phyloP scores from a whole-genome alignment of 139 green algal genomes.

The Penium margaritaceum region DNA sequence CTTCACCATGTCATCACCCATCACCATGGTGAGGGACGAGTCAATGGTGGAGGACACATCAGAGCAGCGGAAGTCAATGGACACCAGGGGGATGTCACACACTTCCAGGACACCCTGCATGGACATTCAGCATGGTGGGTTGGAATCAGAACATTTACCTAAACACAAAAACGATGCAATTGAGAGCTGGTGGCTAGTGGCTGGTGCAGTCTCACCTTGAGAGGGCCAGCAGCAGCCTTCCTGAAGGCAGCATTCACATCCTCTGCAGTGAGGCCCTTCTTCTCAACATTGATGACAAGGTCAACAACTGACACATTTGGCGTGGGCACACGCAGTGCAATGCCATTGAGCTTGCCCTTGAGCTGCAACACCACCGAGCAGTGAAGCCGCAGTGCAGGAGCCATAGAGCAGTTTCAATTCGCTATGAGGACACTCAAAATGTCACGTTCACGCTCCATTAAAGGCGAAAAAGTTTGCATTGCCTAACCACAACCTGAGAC shows the following conservation, averaged over 20 bases:
- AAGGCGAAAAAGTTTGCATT: background rate
- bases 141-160: too few species aligned
- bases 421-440: too few species aligned
- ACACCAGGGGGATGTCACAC: conserved; percentile 88
- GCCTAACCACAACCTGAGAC: too few species aligned
- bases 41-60: conserved; percentile 87
- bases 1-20: conserved; percentile 61
- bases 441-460: background rate
- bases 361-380: conserved; percentile 34
- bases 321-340: conserved; percentile 95
- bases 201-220: conserved; percentile 31
- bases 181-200: too few species aligned
- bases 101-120: conserved; percentile 87
- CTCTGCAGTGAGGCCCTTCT: conserved; percentile 98
- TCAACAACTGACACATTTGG: conserved; percentile 96
- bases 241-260: conserved; percentile 96
- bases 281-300: conserved; percentile 87
- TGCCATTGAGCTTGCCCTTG: conserved; percentile 64
- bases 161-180: too few species aligned
- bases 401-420: conserved; percentile 8
- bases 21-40: conserved; percentile 92
- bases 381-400: too few species aligned
- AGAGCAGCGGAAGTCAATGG: conserved; percentile 82
- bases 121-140: too few species aligned
- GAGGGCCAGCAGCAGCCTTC: conserved; percentile 66